Base-by-base conservation (phyloP, 2,329 filamentous ascomycete genomes). In the Colletotrichum sp. region DNA sequence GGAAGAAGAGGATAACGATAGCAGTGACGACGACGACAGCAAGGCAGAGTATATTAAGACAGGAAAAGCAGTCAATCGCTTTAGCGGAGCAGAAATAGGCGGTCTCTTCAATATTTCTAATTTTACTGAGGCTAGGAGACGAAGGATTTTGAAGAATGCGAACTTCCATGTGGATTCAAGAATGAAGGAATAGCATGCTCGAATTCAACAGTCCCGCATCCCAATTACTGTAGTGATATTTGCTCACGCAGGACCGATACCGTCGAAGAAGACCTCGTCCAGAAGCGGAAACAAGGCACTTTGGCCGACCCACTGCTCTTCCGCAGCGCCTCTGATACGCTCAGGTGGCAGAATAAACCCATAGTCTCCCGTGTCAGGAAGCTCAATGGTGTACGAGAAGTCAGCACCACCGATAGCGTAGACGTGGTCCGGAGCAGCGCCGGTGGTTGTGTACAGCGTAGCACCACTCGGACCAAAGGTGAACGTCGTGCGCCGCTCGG, bases 371-470 rank as follows among this genome's bases (percentile, higher is more conserved):
- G 78, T 76, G 33, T 83, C 81, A 2, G 78, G 76, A 16, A 84
- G 79, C 78, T 85, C 84, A 34, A 85, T 82, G 2, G 83, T 83
- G 78, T 83, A 85, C 3, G 83, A 83, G n/a, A 82, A 84, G 57
- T 85, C 82, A 3, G 79, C 79, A 4, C 76, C 75, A 13, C 76
- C 79, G 1, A 81, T 63, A 16, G 77, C 76, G 58, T 79, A 79
- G 4, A 80, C 67, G 13, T 80, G 80, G 43, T 82, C 81, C 1
- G 79, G 79, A 2, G 79, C 79, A 12, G 78, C 75, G 0, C 81
- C 81, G 2, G 81, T 82, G 1, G 80, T 81, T 0, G 81, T 78
- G 64, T 86, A 86, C 5, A 86, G 69, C 0, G 83, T 84, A 13
- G 79, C 70, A 64, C 84, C 85, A 12, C 80, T 84, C 8, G 79